Evolutionary conservation across 352 stramenopile genomes (phyloP), one percentile per base, ranked within the genome.

Genomic region (Pythium coloratum): DNA sequence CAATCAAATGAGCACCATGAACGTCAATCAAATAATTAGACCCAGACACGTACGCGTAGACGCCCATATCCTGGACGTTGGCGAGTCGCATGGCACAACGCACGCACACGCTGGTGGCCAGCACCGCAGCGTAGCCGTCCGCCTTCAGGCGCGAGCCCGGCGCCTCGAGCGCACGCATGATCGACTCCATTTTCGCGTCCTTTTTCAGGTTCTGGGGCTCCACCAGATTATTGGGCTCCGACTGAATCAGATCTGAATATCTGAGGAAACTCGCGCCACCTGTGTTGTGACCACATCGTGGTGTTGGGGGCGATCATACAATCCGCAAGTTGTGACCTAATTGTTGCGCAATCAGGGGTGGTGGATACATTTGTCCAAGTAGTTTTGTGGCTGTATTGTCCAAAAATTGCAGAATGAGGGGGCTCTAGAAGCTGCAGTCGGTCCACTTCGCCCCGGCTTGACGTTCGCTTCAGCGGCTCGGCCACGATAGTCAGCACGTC

Each of bases 1-100:
- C 26, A 32, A 53, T 54, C 9, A 20, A 24, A 24, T 24, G 20
- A 24, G 20, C 12, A 0, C 54, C 26, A 24, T 44, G 2, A 34
- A 3, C 26, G 36, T 32, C 20, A 20, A 7, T 26, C 42, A 26
- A 4, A 70, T 28, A 59, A 9, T 26, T 44, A 4, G 8, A 13
- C 6, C 13, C 14, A 12, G 30, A 33, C 12, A 86, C 79, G 47
- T 70, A 92, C 86, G 71, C 67, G 64, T 92, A 94, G 54, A 87
- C 20, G 16, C 61, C 56, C 51, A 59, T 50, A 10, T 91, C 74
- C 7, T 80, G 65, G 16, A 91, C 63, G 50, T 72, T 71, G 7
- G 73, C 72, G 44, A 92, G 86, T 58, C 86, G 84, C 65, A 94
- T 66, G 24, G 77, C 87, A 67, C 86, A 94, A 32, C 84, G 86